Evolutionary conservation across 345 rosid genomes (phyloP), one percentile per base, ranked within the genome.

Genomic region (rapeseed (Brassica napus)): DNA sequence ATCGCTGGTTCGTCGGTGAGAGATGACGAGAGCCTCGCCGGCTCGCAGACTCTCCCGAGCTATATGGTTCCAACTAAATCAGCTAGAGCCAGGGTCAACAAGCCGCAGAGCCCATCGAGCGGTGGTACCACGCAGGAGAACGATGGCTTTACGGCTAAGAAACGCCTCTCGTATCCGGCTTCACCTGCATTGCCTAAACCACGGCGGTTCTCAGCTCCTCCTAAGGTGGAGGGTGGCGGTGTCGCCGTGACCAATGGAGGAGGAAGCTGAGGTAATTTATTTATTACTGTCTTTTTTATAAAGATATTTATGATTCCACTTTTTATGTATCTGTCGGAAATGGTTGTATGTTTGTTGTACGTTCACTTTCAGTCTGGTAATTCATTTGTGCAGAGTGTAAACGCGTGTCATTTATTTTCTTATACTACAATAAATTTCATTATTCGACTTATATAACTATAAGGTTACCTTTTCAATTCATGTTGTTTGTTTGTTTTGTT

Each of bases 61-160:
- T 96, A 93, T 85, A 96, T 92, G 98, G 91, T 92, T 58, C 86
- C 97, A 14, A 96, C 99, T 0, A 72, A 93, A 76, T 92, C 97
- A 61, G 99, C 98, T 68, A 83, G 88, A 81, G 98, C 97, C 1
- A 93, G 88, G 84, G 85, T 93, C 63, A 82, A 89, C 63, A 82
- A 89, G 86, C 74, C 87, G 34, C 96, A 89, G 62, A 88, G 85
- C 30, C 86, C 93, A 4, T 8, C 73, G 54, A 86, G 76, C 6
- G 57, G 57, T 66, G 88, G 78, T 55, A 69, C 76, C 14, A 75
- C 79, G 8, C 83, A 80, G 32, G 83, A 80, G 66, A 82, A 83
- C 61, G 90, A 84, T 18, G 93, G 88, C 18, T 85, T 88, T 8
- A 80, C 87, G 5, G 83, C 88, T 6, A 95, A 88, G 94, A 95